Conservation (phyloP, 768 basidiomycete genomes). For the Fomitopsis pulvina region DNA sequence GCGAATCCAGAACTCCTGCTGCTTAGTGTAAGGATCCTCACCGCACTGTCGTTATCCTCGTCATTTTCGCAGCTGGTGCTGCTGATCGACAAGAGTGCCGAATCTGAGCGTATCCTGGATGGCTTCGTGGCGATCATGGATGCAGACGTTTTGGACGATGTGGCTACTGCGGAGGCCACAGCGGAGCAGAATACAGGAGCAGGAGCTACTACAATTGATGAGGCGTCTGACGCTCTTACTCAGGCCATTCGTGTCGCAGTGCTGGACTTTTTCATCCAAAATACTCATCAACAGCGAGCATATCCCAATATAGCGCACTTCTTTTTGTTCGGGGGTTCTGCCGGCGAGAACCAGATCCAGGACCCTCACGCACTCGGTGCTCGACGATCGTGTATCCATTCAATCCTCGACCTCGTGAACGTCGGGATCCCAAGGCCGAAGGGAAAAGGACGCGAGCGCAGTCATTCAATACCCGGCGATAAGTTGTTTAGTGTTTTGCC, state of each 20-base stretch:
- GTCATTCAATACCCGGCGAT: slow-evolving; percentile 24
- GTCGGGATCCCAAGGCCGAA: slow-evolving; percentile 59
- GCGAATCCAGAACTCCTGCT: slow-evolving; percentile 68
- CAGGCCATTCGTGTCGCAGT: slow-evolving; percentile 72
- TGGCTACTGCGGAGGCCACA: slow-evolving; percentile 49
- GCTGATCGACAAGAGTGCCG: slow-evolving; percentile 71
- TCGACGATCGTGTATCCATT: slow-evolving; percentile 67
- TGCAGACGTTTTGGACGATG: slow-evolving; percentile 54
- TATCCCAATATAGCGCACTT: slow-evolving; percentile 88
- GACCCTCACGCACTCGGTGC: slow-evolving; percentile 74
- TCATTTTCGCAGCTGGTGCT: slow-evolving; percentile 70
- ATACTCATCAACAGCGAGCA: slow-evolving; percentile 51
- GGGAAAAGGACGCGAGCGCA: slow-evolving; percentile 31
- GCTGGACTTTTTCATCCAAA: slow-evolving; percentile 75
- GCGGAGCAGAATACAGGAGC: slow-evolving; percentile 67
- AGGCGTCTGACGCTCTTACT: slow-evolving; percentile 39
- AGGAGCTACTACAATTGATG: slow-evolving; percentile 55
- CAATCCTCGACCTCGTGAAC: slow-evolving; percentile 73
- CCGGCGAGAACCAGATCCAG: slow-evolving; percentile 60
- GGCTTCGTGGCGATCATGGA: slow-evolving; percentile 69
- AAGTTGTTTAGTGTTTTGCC: slow-evolving; percentile 66
- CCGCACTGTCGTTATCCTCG: slow-evolving; percentile 56
- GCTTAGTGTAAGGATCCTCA: slow-evolving; percentile 73
- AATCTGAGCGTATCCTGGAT: slow-evolving; percentile 79
- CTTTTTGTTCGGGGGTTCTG: slow-evolving; percentile 65